Evolutionary conservation across 2,329 filamentous ascomycete genomes (phyloP).

Genomic region (Cordyceps cicadae): DNA sequence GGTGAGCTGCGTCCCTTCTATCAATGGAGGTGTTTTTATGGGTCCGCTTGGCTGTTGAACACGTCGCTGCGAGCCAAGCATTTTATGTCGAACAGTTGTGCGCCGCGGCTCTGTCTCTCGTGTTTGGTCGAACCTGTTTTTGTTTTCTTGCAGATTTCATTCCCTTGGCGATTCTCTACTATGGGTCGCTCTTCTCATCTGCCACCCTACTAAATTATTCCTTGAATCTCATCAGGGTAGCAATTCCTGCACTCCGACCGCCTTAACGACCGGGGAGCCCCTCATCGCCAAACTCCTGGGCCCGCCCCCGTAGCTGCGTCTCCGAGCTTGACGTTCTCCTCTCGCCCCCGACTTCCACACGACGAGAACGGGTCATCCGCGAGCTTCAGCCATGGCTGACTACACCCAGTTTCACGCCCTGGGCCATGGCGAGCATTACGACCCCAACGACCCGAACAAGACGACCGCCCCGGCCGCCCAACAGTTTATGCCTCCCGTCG

Average conservation of each 20-base stretch:
- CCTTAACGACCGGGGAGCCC: not conserved
- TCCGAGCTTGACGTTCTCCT: not conserved
- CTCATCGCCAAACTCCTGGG: not conserved
- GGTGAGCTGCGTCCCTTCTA: not conserved
- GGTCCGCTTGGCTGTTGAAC: not conserved
- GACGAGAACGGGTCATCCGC: not conserved
- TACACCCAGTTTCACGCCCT: constrained; percentile 48
- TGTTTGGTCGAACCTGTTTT: not conserved
- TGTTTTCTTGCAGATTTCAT: not conserved
- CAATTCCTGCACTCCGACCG: not conserved
- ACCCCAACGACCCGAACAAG: constrained; percentile 47
- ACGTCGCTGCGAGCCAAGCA: constrained; percentile 6
- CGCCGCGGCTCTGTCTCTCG: not conserved
- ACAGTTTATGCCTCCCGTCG: constrained; percentile 49
- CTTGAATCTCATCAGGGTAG: not conserved
- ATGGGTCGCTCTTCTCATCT: not conserved
- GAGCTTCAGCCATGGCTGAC: constrained; percentile 39
- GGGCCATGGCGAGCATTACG: constrained; percentile 45
- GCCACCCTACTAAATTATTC: not conserved
- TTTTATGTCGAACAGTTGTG: constrained; percentile 1
- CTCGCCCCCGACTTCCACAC: not conserved
- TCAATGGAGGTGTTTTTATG: not conserved
- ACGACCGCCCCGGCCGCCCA: constrained; percentile 41
- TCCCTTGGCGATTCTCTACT: not conserved
- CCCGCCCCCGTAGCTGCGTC: not conserved